Conservation (phyloP, 2,329 filamentous ascomycete species). For the Corynespora cassiicola region DNA sequence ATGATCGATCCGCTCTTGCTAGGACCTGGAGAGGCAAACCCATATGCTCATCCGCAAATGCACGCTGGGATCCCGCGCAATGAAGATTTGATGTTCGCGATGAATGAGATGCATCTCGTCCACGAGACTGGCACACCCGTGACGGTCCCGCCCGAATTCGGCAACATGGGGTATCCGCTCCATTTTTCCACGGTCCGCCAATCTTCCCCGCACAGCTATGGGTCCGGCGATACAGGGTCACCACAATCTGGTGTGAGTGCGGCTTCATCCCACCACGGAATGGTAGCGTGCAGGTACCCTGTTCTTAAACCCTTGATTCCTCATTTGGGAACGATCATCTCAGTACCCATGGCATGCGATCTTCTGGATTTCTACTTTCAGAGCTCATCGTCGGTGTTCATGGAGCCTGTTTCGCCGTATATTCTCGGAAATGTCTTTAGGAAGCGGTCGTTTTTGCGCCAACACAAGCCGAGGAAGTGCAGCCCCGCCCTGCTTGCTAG, state of each 20-base stretch:
- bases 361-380: conserved; percentile 90
- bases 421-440: conserved; percentile 88
- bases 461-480: conserved; percentile 79
- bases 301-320: conserved; percentile 84
- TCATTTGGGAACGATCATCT: conserved; percentile 80
- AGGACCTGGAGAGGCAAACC: conserved; percentile 29
- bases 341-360: conserved; percentile 82
- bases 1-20: conserved; percentile 45
- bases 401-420: conserved; percentile 89
- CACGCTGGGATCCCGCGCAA: conserved; percentile 39
- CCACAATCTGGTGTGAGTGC: conserved; percentile 43
- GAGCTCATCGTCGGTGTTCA: conserved; percentile 83
- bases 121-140: conserved; percentile 32
- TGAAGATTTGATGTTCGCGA: conserved; percentile 44
- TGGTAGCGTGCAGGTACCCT: conserved; percentile 68
- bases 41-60: conserved; percentile 30
- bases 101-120: conserved; percentile 45
- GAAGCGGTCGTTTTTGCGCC: conserved; percentile 85
- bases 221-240: conserved; percentile 43
- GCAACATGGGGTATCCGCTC: conserved; percentile 39
- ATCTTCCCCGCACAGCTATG: conserved; percentile 43
- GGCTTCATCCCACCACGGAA: conserved; percentile 40
- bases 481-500: conserved; percentile 86
- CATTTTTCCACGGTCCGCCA: conserved; percentile 38
- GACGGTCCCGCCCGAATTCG: conserved; percentile 37